Percentiles rank a stretch among this genome's conserved stretches.
These are phyloP conservation scores for Zelonia costaricensis DNA, from an alignment of 208 protist species.

Conservation along the genomic window DNA sequence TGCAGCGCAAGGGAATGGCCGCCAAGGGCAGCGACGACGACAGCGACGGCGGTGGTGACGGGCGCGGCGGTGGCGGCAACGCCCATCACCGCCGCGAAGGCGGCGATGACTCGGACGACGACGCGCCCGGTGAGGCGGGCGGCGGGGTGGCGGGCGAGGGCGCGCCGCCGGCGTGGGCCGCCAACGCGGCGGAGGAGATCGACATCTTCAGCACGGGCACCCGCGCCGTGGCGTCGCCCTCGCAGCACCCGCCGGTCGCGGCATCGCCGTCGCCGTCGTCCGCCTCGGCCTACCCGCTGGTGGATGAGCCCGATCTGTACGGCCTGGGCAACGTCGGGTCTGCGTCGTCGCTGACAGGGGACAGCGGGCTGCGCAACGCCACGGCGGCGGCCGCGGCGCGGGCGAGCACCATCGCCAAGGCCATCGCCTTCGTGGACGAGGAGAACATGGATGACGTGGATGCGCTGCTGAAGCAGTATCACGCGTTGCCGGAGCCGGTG, in stretches of 20 bases:
- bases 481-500: slow-evolving; percentile 5
- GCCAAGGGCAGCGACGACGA: slow-evolving; percentile 14
- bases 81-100: slow-evolving; percentile 4
- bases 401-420: slow-evolving; percentile 2
- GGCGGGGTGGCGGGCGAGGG: slow-evolving; percentile 5
- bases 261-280: background rate
- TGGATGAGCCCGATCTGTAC: too few species aligned
- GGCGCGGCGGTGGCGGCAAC: background rate
- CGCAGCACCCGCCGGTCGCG: background rate
- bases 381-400: slow-evolving; percentile 4
- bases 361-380: too few species aligned
- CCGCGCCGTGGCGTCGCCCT: background rate
- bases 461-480: slow-evolving; percentile 22
- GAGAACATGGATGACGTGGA: slow-evolving; percentile 23
- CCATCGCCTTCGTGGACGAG: slow-evolving; percentile 7
- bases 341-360: too few species aligned
- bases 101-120: slow-evolving; percentile 15
- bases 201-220: slow-evolving; percentile 39
- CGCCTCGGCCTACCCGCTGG: too few species aligned
- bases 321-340: too few species aligned
- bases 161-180: slow-evolving; percentile 20
- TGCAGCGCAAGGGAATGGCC: slow-evolving; percentile 22
- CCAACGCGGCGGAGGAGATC: slow-evolving; percentile 32
- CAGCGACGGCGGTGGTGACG: background rate
- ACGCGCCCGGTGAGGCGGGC: slow-evolving; percentile 12